A percentile compares a stretch with the other conserved stretches of the same genome.
phyloP scores from a whole-genome alignment of 2,329 filamentous ascomycete genomes.

The Ambrosiella beaveri region DNA sequence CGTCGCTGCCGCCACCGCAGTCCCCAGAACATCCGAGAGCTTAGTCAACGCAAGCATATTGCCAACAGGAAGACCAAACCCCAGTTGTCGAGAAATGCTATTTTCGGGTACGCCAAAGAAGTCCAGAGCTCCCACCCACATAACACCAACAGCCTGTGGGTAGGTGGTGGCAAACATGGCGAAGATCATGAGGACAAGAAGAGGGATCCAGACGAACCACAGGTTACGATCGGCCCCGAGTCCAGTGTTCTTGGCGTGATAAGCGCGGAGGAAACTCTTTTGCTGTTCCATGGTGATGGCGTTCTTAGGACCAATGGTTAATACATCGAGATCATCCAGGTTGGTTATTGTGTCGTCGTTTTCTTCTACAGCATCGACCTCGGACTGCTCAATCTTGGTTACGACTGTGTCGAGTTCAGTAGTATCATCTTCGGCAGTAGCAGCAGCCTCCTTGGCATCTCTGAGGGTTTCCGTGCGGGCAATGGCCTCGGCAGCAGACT shows the following conservation, averaged over 20 bases:
- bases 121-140: conserved; percentile 6
- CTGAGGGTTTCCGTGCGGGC: conserved; percentile 17
- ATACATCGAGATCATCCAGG: conserved; percentile 23
- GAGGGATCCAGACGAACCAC: conserved; percentile 46
- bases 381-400: conserved; percentile 17
- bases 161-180: conserved; percentile 26
- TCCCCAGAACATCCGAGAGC: conserved; percentile 11
- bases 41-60: conserved; percentile 10
- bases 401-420: conserved; percentile 25
- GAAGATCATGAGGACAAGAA: conserved; percentile 24
- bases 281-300: conserved; percentile 48
- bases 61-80: conserved; percentile 11
- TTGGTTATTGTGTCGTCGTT: conserved; percentile 18
- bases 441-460: conserved; percentile 6
- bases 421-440: conserved; percentile 28
- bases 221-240: conserved; percentile 47
- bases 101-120: conserved; percentile 13
- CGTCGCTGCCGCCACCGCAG: conserved; percentile 10
- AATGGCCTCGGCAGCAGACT: conserved; percentile 39
- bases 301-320: conserved; percentile 46
- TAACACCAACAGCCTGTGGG: conserved; percentile 21
- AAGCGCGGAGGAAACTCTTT: conserved; percentile 42
- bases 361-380: conserved; percentile 24
- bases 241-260: conserved; percentile 45
- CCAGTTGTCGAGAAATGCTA: conserved; percentile 11